phyloP scores from a whole-genome alignment of 2,329 filamentous ascomycete species.

The Colletotrichum gigasporum region DNA sequence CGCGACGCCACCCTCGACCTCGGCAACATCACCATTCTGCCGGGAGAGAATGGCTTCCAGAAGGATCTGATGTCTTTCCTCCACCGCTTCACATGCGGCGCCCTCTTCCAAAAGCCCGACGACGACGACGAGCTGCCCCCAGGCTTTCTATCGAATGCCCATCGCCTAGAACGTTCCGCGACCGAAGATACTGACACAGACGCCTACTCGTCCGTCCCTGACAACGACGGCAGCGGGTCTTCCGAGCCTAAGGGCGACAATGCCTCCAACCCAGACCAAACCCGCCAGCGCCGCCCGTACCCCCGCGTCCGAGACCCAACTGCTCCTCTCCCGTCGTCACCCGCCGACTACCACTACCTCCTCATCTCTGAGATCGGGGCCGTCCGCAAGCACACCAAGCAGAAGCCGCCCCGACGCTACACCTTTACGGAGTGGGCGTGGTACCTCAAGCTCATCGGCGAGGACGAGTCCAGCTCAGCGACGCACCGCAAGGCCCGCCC shows the following conservation, averaged over 20 bases:
- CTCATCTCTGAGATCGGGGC: constrained; percentile 77
- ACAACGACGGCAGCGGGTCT: neutral
- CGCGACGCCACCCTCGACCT: constrained; percentile 64
- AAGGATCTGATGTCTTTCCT: constrained; percentile 54
- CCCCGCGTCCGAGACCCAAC: constrained; percentile 50
- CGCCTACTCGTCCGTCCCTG: neutral
- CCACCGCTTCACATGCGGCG: constrained; percentile 16
- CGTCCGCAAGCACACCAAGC: constrained; percentile 70
- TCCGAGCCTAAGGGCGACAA: constrained; percentile 1
- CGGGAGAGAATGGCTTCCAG: constrained; percentile 61
- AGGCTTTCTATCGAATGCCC: constrained; percentile 51
- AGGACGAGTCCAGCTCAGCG: constrained; percentile 63
- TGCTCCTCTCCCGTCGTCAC: constrained; percentile 40
- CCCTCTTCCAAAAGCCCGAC: neutral
- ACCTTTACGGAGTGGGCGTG: constrained; percentile 88
- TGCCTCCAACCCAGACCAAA: neutral
- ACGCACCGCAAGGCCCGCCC: constrained; percentile 56
- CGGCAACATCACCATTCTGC: constrained; percentile 69
- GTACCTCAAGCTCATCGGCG: constrained; percentile 81
- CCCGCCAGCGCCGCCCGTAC: constrained; percentile 48
- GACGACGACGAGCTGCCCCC: constrained; percentile 50
- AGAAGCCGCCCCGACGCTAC: constrained; percentile 70
- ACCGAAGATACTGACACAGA: constrained; percentile 36
- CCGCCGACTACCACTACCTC: constrained; percentile 66
- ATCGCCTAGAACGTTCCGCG: constrained; percentile 23